Base-by-base conservation (phyloP, 208 protist species). In the Acanthamoeba sp. region DNA sequence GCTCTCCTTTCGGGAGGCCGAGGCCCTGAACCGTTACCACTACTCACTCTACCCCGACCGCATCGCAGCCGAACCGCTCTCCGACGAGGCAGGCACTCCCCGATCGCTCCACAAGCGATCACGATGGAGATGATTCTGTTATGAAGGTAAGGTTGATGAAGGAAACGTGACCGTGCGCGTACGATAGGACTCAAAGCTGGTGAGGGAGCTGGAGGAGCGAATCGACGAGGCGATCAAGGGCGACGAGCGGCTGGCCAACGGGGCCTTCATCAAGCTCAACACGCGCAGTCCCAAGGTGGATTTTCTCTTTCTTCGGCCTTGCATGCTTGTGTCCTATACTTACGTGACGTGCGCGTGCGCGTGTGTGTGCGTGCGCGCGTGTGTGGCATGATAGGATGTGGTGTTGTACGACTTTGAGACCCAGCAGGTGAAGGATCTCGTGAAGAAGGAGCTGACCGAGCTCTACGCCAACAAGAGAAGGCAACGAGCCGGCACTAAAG, bases 321-420 rank as follows among this genome's bases (percentile, higher is more conserved):
- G 14, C 32, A 34, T 71, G n/a, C 12, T 3, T 71, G n/a, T 14
- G 16, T 64, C 24, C 57, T 64, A 64, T 16, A 24, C 57, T 64
- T 64, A n/a, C 14, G 32, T 71, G n/a, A 9, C 14, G 62, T 71
- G 24, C 14, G n/a, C 24, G 24, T 2, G 3, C 5, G 9, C 62
- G 12, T 71, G n/a, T 71, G 24, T 14, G 62, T 34, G 24, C 14
- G n/a, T 71, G 24, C 14, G 62, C 62, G 24, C 14, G n/a, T 71
- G 24, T 14, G 62, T 71, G 42, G 16, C 4, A 3, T 42, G 10
- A 22, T 24, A 84, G 45, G 76, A 84, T 20, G 76, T 84, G 7
- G 42, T 55, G 4, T 18, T 84, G 24, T 84, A 84, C 76, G 76
- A 84, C 76, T 84, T 84, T 52, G 38, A 84, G 76, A 84, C 48